Evolutionary conservation across 2,329 filamentous ascomycete genomes (phyloP).

Genomic region (Furcasterigmium sp.): DNA sequence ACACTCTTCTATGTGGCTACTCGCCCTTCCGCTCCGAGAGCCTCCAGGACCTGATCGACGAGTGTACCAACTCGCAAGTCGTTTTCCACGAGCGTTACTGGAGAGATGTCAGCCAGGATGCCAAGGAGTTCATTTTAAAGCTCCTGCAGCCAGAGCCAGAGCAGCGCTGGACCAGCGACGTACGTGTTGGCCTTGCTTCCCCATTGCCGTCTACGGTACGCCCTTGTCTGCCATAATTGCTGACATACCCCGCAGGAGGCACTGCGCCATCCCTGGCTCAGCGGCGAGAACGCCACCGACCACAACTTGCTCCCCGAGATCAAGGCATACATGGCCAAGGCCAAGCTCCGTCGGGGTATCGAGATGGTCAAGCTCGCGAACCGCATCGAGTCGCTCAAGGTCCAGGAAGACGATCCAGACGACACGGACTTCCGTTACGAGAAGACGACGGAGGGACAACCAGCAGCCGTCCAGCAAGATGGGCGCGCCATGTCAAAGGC

Average conservation of each 20-base stretch:
- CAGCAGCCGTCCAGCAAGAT: slow-evolving; percentile 48
- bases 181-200: too few species aligned
- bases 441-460: slow-evolving; percentile 43
- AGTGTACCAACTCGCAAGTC: slow-evolving; percentile 78
- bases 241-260: slow-evolving; percentile 51
- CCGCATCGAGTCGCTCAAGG: slow-evolving; percentile 89
- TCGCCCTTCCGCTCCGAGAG: slow-evolving; percentile 97
- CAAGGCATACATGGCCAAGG: slow-evolving; percentile 86
- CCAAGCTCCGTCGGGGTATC: slow-evolving; percentile 86
- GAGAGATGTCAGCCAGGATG: slow-evolving; percentile 93
- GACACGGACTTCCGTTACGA: slow-evolving; percentile 56
- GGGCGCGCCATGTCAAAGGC: slow-evolving; percentile 36
- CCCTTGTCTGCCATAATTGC: too few species aligned
- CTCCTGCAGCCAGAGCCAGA: slow-evolving; percentile 76
- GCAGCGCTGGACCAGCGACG: slow-evolving; percentile 72
- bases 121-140: slow-evolving; percentile 85
- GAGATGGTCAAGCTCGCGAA: slow-evolving; percentile 95
- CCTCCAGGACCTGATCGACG: slow-evolving; percentile 86
- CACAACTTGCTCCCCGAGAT: slow-evolving; percentile 98
- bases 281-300: slow-evolving; percentile 84
- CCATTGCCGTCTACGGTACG: too few species aligned
- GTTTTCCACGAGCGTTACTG: slow-evolving; percentile 98
- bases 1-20: slow-evolving; percentile 96
- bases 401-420: slow-evolving; percentile 80
- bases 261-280: slow-evolving; percentile 81